These are phyloP conservation scores for Bathelium albidoporum DNA, from an alignment of 495 filamentous ascomycete species.

Conservation along the genomic window DNA sequence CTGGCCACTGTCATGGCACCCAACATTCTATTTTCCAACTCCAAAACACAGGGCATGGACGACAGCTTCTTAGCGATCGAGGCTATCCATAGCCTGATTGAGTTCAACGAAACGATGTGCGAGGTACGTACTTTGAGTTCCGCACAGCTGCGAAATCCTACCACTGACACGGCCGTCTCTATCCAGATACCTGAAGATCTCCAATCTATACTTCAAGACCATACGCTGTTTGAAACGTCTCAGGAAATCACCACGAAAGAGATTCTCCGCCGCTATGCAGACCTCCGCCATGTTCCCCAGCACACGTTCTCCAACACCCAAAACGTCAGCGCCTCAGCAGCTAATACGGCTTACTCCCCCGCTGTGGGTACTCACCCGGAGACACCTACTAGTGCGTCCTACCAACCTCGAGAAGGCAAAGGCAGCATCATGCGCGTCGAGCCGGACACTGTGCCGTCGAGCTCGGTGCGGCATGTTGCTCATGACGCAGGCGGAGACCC, in stretches of 20 bases:
- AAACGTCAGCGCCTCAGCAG: conserved; percentile 7
- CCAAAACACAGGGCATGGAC: conserved; percentile 59
- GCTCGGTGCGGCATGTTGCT: background rate
- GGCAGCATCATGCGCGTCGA: conserved; percentile 6
- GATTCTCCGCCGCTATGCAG: conserved; percentile 48
- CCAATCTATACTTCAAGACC: conserved; percentile 73
- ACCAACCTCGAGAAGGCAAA: background rate
- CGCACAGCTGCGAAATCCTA: background rate
- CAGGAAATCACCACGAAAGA: conserved; percentile 93
- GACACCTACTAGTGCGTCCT: background rate
- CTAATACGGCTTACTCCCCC: conserved; percentile 9
- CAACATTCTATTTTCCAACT: conserved; percentile 77
- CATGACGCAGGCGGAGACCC: background rate
- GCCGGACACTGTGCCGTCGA: background rate
- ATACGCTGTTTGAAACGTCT: conserved; percentile 64
- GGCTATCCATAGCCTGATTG: conserved; percentile 78
- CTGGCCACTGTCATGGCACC: conserved; percentile 96
- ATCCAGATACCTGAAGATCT: conserved; percentile 83
- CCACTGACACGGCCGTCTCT: background rate
- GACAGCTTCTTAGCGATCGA: conserved; percentile 87
- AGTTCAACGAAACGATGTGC: conserved; percentile 91
- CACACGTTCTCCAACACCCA: conserved; percentile 6
- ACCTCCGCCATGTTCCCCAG: conserved; percentile 8
- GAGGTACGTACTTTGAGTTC: conserved; percentile 52
- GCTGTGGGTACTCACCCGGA: background rate